phyloP scores from a whole-genome alignment of 352 stramenopile genomes.

The Ophiocytium majus region DNA sequence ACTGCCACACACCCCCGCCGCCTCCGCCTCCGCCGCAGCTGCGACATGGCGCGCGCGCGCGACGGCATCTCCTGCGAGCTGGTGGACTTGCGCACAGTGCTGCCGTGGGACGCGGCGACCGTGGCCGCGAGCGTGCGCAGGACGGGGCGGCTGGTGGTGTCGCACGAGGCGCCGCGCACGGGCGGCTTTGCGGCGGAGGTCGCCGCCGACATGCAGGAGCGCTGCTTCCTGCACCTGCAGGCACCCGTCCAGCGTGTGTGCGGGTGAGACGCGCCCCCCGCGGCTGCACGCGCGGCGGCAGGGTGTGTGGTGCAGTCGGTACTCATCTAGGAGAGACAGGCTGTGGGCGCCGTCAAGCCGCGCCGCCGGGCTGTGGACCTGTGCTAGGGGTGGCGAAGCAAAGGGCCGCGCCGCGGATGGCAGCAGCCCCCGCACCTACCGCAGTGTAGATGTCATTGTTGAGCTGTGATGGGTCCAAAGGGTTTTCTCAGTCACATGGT shows the following conservation, averaged over 20 bases:
- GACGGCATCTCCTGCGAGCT: conserved; percentile 91
- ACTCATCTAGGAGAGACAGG: too few relatives aligned
- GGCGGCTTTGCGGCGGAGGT: conserved; percentile 91
- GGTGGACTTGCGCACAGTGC: conserved; percentile 95
- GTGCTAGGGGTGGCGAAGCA: too few relatives aligned
- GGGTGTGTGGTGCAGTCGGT: too few relatives aligned
- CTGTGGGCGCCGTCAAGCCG: too few relatives aligned
- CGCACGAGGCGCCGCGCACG: conserved; percentile 86
- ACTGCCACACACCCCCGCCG: background rate
- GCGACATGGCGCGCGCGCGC: conserved; percentile 60
- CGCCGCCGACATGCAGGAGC: conserved; percentile 80
- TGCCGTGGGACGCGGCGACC: conserved; percentile 91
- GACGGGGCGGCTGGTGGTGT: conserved; percentile 91
- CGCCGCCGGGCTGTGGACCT: too few relatives aligned
- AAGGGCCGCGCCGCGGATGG: too few relatives aligned
- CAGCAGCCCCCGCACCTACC: too few relatives aligned
- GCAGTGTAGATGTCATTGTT: too few relatives aligned
- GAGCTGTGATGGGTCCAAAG: too few relatives aligned
- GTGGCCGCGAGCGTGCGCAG: conserved; percentile 92
- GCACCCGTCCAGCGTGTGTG: conserved; percentile 85
- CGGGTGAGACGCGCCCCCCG: too few relatives aligned
- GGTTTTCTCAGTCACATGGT: too few relatives aligned
- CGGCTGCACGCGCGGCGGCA: too few relatives aligned
- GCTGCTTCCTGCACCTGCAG: conserved; percentile 93
- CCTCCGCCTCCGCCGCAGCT: conserved; percentile 24